A percentile compares a stretch with the other conserved stretches of the same genome.
Conservation (phyloP, 208 protist genomes). For the Vickermania spadyakhi region DNA sequence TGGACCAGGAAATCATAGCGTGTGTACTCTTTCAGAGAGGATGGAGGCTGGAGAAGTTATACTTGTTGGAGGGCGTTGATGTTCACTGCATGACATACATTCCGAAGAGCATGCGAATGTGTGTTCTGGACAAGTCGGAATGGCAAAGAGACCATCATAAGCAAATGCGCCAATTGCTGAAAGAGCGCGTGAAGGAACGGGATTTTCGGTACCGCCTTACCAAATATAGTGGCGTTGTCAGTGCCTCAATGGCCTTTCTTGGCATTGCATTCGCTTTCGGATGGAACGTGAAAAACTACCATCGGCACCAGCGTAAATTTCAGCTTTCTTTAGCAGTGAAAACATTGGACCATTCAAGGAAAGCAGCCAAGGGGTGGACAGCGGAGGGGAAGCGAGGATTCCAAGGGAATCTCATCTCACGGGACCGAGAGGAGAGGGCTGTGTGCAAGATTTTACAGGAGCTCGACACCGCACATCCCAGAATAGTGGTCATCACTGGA, state of each 20-base stretch:
- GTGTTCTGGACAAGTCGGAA: slow-evolving; percentile 52
- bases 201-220: slow-evolving; percentile 54
- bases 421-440: slow-evolving; percentile 39
- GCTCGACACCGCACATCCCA: slow-evolving; percentile 49
- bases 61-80: slow-evolving; percentile 64
- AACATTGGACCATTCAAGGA: slow-evolving; percentile 17
- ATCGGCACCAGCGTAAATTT: slow-evolving; percentile 28
- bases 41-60: slow-evolving; percentile 72
- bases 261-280: slow-evolving; percentile 47
- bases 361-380: slow-evolving; percentile 16
- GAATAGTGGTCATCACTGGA: slow-evolving; percentile 59
- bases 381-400: slow-evolving; percentile 18
- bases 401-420: slow-evolving; percentile 20
- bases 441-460: slow-evolving; percentile 44
- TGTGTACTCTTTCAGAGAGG: slow-evolving; percentile 66
- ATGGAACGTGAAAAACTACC: slow-evolving; percentile 62
- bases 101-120: slow-evolving; percentile 41
- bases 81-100: slow-evolving; percentile 59
- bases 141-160: slow-evolving; percentile 62
- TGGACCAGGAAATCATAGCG: slow-evolving; percentile 62
- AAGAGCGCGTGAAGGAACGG: slow-evolving; percentile 58
- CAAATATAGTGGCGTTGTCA: slow-evolving; percentile 68
- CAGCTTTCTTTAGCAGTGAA: slow-evolving; percentile 41
- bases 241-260: slow-evolving; percentile 49
- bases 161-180: slow-evolving; percentile 47